A percentile compares a stretch with the other conserved stretches of the same genome.
Conservation (phyloP, 176 grass and related monocot species). For the Ampelocalamus luodianensis region DNA sequence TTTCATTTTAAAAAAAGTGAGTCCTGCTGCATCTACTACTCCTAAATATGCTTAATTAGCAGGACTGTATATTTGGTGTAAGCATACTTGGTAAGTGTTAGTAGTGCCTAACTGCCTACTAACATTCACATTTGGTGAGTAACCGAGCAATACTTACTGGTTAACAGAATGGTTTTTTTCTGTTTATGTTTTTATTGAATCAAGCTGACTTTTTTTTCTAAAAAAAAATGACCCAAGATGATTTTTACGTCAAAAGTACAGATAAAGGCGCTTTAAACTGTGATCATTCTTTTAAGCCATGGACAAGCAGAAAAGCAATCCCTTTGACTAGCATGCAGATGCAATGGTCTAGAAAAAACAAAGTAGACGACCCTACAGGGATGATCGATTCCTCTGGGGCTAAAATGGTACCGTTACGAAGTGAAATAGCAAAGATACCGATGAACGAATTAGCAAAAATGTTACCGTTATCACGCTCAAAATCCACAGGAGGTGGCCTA, state of each 20-base stretch:
- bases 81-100: background rate
- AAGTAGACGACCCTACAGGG: background rate
- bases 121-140: too few species aligned
- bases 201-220: slow-evolving; percentile 21
- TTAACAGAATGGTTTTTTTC: background rate
- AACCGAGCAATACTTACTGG: background rate
- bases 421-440: too few species aligned
- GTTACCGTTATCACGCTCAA: too few species aligned
- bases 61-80: background rate
- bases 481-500: too few species aligned
- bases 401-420: too few species aligned
- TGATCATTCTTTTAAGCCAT: slow-evolving; percentile 29
- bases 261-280: slow-evolving; percentile 22
- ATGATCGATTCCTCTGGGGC: too few species aligned
- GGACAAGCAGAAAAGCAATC: slow-evolving; percentile 23
- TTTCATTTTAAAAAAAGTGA: background rate
- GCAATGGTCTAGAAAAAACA: background rate
- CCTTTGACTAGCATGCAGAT: background rate
- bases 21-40: background rate
- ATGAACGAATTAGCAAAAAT: too few species aligned
- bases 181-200: background rate
- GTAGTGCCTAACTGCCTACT: background rate
- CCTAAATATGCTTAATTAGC: slow-evolving; percentile 1
- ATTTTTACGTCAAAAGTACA: slow-evolving; percentile 30
- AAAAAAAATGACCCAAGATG: background rate